Base-by-base conservation (phyloP, 805 yeast species). In the Cephaloascus albidus region DNA sequence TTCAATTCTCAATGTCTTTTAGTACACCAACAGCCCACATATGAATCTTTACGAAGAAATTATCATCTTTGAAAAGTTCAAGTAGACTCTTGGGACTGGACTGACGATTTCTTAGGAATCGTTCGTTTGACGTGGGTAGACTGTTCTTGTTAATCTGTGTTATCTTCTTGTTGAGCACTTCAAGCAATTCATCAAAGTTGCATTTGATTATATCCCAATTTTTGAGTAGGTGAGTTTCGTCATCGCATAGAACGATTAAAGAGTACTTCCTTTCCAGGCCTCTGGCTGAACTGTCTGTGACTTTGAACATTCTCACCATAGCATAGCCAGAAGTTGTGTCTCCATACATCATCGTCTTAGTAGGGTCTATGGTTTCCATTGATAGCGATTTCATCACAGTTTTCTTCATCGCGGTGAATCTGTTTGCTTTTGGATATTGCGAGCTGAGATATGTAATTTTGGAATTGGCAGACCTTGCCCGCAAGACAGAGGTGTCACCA, bases 241-340 rank as follows among this genome's bases (percentile, higher is more conserved):
- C 60, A 47, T 78, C 83, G 10, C 74, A 61, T 2, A 78, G 68
- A 12, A 81, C 75, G 41, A 81, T 66, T 16, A 80, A 53, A 1
- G 81, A 66, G 47, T 81, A 83, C 38, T 83, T 70, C 42, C 90
- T 61, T 52, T 83, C 88, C 1, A 82, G 75, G 2, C 90, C 90
- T 40, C 90, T 63, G 0, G 90, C 88, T 36, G 76, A 74, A 10
- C 67, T 58, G 53, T 83, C 90, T 33, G 65, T 63, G 23, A 81
- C 54, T 51, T 80, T 80, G 61, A 83, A 81, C 3, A 79, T 70
- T 41, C 74, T 63, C 12, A 74, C 68, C 5, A 82, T 55, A 20
- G 85, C 76, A 45, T 72, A 71, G 0, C 89, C 89, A 41, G 74
- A 66, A 3, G 61, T 49, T 10, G 72, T 70, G 48, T 82, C 87